Evolutionary conservation across 2,329 filamentous ascomycete genomes (phyloP).

Genomic region (Colletotrichum tofieldiae): DNA sequence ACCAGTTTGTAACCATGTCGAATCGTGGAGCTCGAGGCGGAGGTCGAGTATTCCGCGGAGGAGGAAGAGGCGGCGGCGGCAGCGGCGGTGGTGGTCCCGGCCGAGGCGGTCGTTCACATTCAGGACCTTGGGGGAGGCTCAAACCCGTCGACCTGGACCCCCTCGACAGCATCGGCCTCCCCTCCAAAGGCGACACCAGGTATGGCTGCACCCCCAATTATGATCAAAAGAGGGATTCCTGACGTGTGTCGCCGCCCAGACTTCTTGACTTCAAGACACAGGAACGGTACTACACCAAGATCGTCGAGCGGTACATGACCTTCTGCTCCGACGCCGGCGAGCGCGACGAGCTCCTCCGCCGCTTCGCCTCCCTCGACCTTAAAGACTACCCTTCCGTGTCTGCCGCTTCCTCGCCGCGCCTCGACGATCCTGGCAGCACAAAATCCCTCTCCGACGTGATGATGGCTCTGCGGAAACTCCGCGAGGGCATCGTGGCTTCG

Average conservation of each 20-base stretch:
- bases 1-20: constrained; percentile 24
- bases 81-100: not conserved
- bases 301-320: constrained; percentile 89
- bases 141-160: constrained; percentile 83
- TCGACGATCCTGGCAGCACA: constrained; percentile 57
- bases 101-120: constrained; percentile 54
- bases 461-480: constrained; percentile 89
- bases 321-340: constrained; percentile 85
- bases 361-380: constrained; percentile 78
- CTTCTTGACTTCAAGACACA: constrained; percentile 84
- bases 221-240: constrained; percentile 21
- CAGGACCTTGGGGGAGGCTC: constrained; percentile 78
- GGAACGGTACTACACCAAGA: constrained; percentile 88
- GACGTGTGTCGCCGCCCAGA: constrained; percentile 56
- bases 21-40: constrained; percentile 33
- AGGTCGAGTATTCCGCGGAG: constrained; percentile 15
- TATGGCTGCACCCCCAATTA: constrained; percentile 54
- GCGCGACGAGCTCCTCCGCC: constrained; percentile 80
- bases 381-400: constrained; percentile 45
- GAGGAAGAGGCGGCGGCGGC: constrained; percentile 5
- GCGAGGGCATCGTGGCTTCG: constrained; percentile 89
- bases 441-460: constrained; percentile 82
- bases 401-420: constrained; percentile 34
- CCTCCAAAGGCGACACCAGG: constrained; percentile 93
- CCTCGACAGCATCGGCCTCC: constrained; percentile 85